Evolutionary conservation across 2,329 filamentous ascomycete species (phyloP), one percentile per base, ranked within the genome.

Genomic region (Hirsutella rhossiliensis): DNA sequence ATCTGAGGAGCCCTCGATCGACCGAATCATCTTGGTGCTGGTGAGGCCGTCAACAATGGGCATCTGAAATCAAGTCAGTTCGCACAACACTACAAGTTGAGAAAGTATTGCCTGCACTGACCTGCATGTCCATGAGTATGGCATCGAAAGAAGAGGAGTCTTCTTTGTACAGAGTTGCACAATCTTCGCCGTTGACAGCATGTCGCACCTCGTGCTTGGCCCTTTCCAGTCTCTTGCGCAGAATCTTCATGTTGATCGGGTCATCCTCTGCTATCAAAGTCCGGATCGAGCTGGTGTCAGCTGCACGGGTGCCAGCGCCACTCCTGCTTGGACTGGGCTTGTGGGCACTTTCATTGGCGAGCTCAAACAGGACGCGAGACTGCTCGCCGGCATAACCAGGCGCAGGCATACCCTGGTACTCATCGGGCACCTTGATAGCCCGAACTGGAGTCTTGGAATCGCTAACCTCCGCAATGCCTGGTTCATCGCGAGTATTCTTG

Each of bases 111-210:
- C 3, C 18, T 17, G 15, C 15, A 37, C 76, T 62, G 58, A 88
- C 87, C 72, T 94, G 87, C 75, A 95, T 87, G 57, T 94, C 88
- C 88, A 94, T 94, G 49, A 95, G 69, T 40, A 95, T 71, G 5
- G 87, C 80, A 58, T 94, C 87, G 55, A 85, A 92, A 19, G 65
- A 63, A 23, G 60, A 60, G 0, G 80, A 69, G 42, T 71, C 73
- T 39, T 86, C 82, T 41, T 71, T 73, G 59, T 85, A 89, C 5
- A 78, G 71, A 41, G 72, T 70, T 6, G 85, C 82, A 55, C 88
- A 95, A 55, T 94, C 87, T 56, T 92, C 84, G 8, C 88, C 88
- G 49, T 94, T 94, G 32, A 84, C 72, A 0, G 86, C 86, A 50
- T 89, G 71, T 31, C 74, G 66, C 0, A 92, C 82, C 1, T 72